Percentiles rank a stretch among this genome's conserved stretches.
Evolutionary conservation across 768 basidiomycete species (phyloP).

Genomic region (Pisolithus orientalis): DNA sequence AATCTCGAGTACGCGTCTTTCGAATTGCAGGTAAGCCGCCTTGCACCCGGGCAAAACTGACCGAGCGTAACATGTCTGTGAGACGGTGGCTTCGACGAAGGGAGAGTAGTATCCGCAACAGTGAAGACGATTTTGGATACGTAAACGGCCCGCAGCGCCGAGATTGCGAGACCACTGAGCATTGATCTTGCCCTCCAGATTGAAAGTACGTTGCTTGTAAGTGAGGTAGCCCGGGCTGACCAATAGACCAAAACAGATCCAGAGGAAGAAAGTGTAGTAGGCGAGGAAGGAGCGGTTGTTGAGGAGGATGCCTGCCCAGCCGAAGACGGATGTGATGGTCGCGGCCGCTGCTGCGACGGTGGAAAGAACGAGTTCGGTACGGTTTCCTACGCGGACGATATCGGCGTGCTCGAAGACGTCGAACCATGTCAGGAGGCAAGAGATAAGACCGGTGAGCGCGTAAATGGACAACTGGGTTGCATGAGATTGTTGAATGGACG

Average conservation of each 20-base stretch:
- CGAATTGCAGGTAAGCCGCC: constrained; percentile 49
- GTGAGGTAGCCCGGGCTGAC: constrained; percentile 73
- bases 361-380: constrained; percentile 60
- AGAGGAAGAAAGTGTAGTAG: constrained; percentile 62
- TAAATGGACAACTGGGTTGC: constrained; percentile 50
- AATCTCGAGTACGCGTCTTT: constrained; percentile 44
- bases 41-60: constrained; percentile 73
- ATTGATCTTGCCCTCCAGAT: constrained; percentile 79
- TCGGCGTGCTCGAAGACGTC: constrained; percentile 65
- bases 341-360: constrained; percentile 58
- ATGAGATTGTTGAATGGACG: neutral
- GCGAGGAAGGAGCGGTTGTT: constrained; percentile 83
- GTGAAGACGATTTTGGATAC: constrained; percentile 63
- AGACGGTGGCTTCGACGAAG: constrained; percentile 73
- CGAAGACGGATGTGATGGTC: constrained; percentile 61
- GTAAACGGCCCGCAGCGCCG: constrained; percentile 53
- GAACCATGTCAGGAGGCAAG: constrained; percentile 72
- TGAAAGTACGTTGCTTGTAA: constrained; percentile 69
- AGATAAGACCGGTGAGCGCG: constrained; percentile 55
- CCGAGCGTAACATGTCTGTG: constrained; percentile 68
- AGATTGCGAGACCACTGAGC: constrained; percentile 65
- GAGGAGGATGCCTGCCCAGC: constrained; percentile 75
- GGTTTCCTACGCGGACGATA: constrained; percentile 66
- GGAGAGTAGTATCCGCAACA: constrained; percentile 82
- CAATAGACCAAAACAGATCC: constrained; percentile 68